These are phyloP conservation scores for Coemansia pectinata DNA, from an alignment of 192 early-diverging fungal genomes.

Conservation along the genomic window DNA sequence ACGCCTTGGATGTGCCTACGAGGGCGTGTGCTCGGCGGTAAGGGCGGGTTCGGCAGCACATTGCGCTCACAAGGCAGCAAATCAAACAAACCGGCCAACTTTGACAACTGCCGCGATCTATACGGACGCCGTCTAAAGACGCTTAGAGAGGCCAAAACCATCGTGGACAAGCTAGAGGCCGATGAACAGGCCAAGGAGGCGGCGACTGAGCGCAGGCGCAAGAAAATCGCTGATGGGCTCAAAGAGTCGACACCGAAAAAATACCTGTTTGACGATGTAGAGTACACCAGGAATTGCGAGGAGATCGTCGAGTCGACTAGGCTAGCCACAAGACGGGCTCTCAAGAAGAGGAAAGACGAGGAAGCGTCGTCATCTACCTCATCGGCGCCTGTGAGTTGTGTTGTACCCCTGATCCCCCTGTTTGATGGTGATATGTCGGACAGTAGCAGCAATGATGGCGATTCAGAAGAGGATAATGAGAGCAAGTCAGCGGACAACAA, in stretches of 20 bases:
- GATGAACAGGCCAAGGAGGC: constrained; percentile 28
- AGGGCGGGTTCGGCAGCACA: constrained; percentile 96
- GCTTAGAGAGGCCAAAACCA: constrained; percentile 87
- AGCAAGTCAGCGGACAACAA: background rate
- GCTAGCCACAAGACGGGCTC: constrained; percentile 49
- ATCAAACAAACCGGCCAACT: constrained; percentile 88
- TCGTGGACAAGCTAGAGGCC: constrained; percentile 36
- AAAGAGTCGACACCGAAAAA: constrained; percentile 66
- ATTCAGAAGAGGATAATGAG: background rate
- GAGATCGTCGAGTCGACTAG: constrained; percentile 67
- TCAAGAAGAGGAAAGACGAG: constrained; percentile 13
- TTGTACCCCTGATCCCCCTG: constrained; percentile 26
- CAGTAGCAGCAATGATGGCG: constrained; percentile 17
- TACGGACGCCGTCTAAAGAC: constrained; percentile 85
- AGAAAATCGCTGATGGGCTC: constrained; percentile 80
- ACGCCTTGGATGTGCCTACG: constrained; percentile 28
- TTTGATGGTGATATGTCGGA: constrained; percentile 28
- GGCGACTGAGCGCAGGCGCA: constrained; percentile 70
- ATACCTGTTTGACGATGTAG: constrained; percentile 80
- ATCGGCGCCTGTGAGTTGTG: constrained; percentile 3
- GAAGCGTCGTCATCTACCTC: background rate
- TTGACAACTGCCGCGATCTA: constrained; percentile 92
- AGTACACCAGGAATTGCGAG: constrained; percentile 69
- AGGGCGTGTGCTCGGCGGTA: constrained; percentile 70
- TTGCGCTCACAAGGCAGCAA: constrained; percentile 89